These are phyloP conservation scores for Neurospora sp. DNA, from an alignment of 495 filamentous ascomycete species.

Conservation along the genomic window DNA sequence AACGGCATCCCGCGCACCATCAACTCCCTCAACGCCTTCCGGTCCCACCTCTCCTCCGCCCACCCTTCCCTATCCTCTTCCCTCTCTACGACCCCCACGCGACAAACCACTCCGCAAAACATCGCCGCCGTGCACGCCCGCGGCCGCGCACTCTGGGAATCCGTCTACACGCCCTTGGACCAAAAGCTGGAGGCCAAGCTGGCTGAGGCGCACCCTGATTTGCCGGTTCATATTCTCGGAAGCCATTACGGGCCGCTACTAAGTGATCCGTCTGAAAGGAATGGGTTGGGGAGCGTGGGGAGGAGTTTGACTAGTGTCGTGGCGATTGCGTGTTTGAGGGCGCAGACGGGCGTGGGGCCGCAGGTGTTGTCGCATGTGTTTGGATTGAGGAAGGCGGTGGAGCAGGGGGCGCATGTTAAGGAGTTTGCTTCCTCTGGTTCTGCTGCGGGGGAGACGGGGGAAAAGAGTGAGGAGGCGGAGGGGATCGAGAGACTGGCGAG, in stretches of 20 bases:
- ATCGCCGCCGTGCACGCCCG: slow-evolving; percentile 41
- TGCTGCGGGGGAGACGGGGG: not conserved
- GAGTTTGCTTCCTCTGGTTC: slow-evolving; percentile 23
- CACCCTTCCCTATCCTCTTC: slow-evolving; percentile 28
- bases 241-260: slow-evolving; percentile 61
- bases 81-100: slow-evolving; percentile 32
- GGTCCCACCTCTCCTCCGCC: slow-evolving; percentile 40
- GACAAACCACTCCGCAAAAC: slow-evolving; percentile 37
- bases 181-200: slow-evolving; percentile 56
- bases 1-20: slow-evolving; percentile 77
- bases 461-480: slow-evolving; percentile 11
- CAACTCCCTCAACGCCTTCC: slow-evolving; percentile 64
- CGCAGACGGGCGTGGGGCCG: slow-evolving; percentile 69
- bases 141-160: slow-evolving; percentile 56
- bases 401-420: slow-evolving; percentile 49
- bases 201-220: slow-evolving; percentile 59
- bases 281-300: slow-evolving; percentile 41
- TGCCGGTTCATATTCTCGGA: slow-evolving; percentile 66
- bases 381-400: slow-evolving; percentile 60
- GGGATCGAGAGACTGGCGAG: slow-evolving; percentile 42
- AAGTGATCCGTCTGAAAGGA: slow-evolving; percentile 41
- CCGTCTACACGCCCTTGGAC: slow-evolving; percentile 63
- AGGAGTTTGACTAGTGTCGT: slow-evolving; percentile 56
- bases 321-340: slow-evolving; percentile 57
- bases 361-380: slow-evolving; percentile 70